A percentile compares a stretch with the other conserved stretches of the same genome.
phyloP scores from a whole-genome alignment of 2,329 filamentous ascomycete species.

The Cladorrhinum sp. region DNA sequence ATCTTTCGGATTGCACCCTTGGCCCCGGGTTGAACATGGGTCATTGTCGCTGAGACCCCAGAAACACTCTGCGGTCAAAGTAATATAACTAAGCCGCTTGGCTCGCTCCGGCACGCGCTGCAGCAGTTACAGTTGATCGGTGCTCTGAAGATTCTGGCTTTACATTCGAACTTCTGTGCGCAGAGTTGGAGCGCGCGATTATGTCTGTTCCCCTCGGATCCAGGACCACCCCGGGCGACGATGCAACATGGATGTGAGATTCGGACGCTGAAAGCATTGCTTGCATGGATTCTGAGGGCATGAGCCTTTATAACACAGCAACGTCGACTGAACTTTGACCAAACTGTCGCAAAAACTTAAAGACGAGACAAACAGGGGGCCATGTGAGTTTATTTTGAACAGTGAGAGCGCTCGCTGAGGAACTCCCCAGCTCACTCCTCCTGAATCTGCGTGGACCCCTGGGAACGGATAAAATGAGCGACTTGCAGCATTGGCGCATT shows the following conservation, averaged over 20 bases:
- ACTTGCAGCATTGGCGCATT: constrained; percentile 5
- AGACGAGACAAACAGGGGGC: constrained; percentile 18
- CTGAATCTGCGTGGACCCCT: neutral
- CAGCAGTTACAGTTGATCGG: constrained; percentile 12
- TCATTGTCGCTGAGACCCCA: constrained; percentile 21
- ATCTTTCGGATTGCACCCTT: constrained; percentile 21
- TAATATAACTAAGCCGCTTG: constrained; percentile 21
- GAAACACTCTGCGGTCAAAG: constrained; percentile 20
- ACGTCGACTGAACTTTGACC: constrained; percentile 22
- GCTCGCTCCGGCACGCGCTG: constrained; percentile 11
- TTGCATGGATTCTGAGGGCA: constrained; percentile 23
- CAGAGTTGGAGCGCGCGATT: constrained; percentile 17
- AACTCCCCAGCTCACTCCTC: neutral
- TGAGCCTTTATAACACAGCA: constrained; percentile 18
- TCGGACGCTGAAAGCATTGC: constrained; percentile 15
- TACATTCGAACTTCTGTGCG: constrained; percentile 24
- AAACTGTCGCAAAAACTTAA: constrained; percentile 19
- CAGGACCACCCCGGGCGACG: constrained; percentile 16
- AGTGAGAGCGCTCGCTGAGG: neutral
- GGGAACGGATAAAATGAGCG: constrained; percentile 5
- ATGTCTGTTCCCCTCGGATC: constrained; percentile 22
- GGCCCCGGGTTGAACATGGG: constrained; percentile 21
- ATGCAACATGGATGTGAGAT: constrained; percentile 21
- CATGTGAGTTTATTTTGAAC: constrained; percentile 4
- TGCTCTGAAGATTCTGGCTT: constrained; percentile 21